Evolutionary conservation across 805 yeast genomes (phyloP).

Genomic region (Candida gorgasii): DNA sequence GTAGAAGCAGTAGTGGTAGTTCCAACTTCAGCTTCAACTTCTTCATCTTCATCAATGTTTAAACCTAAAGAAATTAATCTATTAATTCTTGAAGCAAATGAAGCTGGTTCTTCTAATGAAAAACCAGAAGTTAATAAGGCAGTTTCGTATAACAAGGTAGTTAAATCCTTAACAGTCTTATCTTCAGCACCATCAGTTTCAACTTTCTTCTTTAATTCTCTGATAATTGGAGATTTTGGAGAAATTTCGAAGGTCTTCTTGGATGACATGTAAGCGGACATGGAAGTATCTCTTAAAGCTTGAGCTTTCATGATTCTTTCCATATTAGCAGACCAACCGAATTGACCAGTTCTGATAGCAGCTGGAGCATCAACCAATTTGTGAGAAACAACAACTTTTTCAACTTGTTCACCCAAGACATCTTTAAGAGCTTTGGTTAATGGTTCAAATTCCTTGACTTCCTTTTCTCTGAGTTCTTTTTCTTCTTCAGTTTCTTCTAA

Average conservation of each 20-base stretch:
- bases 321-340: slow-evolving; percentile 99
- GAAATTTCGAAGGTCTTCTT: slow-evolving; percentile 99
- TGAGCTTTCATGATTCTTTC: slow-evolving; percentile 99
- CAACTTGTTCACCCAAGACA: slow-evolving; percentile 97
- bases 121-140: slow-evolving; percentile 98
- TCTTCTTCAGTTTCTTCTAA: slow-evolving; percentile 98
- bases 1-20: slow-evolving; percentile 45
- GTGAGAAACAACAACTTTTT: slow-evolving; percentile 98
- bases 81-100: slow-evolving; percentile 97
- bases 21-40: slow-evolving; percentile 52
- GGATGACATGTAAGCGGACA: slow-evolving; percentile 99
- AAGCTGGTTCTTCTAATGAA: slow-evolving; percentile 97
- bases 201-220: slow-evolving; percentile 94
- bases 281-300: slow-evolving; percentile 97
- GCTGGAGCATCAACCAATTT: slow-evolving; percentile 98
- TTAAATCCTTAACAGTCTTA: slow-evolving; percentile 96
- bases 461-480: slow-evolving; percentile 91
- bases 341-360: slow-evolving; percentile 99
- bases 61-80: slow-evolving; percentile 97
- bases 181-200: slow-evolving; percentile 97
- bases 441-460: slow-evolving; percentile 87
- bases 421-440: slow-evolving; percentile 96
- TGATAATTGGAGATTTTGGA: slow-evolving; percentile 93
- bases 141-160: slow-evolving; percentile 94
- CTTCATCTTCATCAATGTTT: slow-evolving; percentile 92